Evolutionary conservation across 345 rosid genomes (phyloP), one percentile per base, ranked within the genome.

Genomic region (Salix brachista): DNA sequence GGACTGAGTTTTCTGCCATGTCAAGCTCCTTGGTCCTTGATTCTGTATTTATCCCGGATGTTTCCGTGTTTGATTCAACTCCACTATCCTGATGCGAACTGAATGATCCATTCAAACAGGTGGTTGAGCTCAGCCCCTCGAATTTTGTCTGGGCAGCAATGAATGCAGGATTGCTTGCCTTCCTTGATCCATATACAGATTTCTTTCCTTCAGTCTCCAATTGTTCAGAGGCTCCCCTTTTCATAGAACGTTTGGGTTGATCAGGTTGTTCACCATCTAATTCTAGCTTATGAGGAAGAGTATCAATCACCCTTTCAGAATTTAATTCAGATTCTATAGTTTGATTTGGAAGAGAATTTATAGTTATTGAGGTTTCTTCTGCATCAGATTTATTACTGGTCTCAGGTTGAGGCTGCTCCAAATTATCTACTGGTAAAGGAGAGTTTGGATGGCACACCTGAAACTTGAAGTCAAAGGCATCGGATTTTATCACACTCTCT

Each of bases 61-160:
- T 54, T 25, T 85, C 86, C 34, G 28, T 30, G 48, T 87, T 89
- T 64, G 85, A 73, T 76, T 88, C 88, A 65, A 75, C 75, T 75
- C 69, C 82, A 28, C 73, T 76, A 37, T 89, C 91, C 78, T 84
- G 88, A 75, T 78, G 72, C 8, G 89, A 83, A 80, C 69, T 73
- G 74, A 75, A 26, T 50, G 85, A 86, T 77, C 48, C 85, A 69
- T 65, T 78, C 52, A 91, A 82, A 80, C 77, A 84, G 80, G 87
- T 66, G 28, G 85, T 75, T 70, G 84, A 84, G 86, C 83, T 87
- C 71, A 87, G 77, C 81, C 83, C 99, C 89, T 92, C 94, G 71
- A 91, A 92, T 84, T 91, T 94, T 42, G 95, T 84, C 74, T 88
- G 98, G 4, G 88, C 90, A 4, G 88, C 87, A 79, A 90, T 72